Base-by-base conservation (phyloP, 306 rosid genomes). In the Trifolium repens region DNA sequence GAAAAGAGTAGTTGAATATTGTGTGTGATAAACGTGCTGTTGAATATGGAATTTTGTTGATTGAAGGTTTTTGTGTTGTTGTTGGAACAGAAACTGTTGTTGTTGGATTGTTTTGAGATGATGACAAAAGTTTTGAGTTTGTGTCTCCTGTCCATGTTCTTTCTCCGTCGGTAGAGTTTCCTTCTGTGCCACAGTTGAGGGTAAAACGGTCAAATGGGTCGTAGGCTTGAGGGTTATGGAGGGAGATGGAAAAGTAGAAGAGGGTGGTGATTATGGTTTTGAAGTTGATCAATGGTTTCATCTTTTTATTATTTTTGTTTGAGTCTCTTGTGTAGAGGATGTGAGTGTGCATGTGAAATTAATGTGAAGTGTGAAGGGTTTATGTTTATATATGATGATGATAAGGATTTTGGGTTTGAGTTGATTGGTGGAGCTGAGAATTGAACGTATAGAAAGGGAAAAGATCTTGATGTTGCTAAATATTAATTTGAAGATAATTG, bases 1-100 rank as follows among this genome's bases (percentile, higher is more conserved):
- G 82, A 72, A 86, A 81, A 4, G 52, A 60, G 80, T 93, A 90
- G 12, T 80, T 85, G 88, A 90, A 89, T 12, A 73, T 44, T 0
- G 85, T 77, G 44, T 9, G 50, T 3, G 87, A 86, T 8, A 86
- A 8, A 1, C 85, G 75, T 1, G 82, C 84, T 2, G 74, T 47
- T 22, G 62, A 0, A 16, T 43, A 86, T 0, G 88, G 84, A 1
- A 72, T 19, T 49, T 39, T 40, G 16, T 27, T 65, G 6, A 1
- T 8, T 0, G 87, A 80, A 67, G 84, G 52, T 0, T 37, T 14
- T 32, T 55, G 83, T 9, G 50, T 39, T 16, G 4, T 24, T 22
- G 80, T 44, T 40, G n/a, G 1, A 13, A 19, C 67, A 2, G 50
- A 4, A 26, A 42, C 13, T 2, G 67, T 37, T 0, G 30, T 27